Evolutionary conservation across 345 rosid species (phyloP).

Genomic region (Linum trigynum): DNA sequence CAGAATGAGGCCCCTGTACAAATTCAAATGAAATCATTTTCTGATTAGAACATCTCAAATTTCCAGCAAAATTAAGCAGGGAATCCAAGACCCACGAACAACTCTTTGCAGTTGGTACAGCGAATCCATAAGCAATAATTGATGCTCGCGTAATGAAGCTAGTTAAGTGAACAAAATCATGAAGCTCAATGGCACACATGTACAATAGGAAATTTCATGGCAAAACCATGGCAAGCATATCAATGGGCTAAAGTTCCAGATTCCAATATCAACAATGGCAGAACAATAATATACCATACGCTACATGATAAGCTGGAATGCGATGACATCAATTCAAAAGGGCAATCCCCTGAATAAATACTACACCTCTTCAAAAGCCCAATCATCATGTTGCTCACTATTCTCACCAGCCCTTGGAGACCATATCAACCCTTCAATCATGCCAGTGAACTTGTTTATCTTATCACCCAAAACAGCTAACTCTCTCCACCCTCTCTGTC

Average conservation of each 20-base stretch:
- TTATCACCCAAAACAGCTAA: conserved; percentile 77
- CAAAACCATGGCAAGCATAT: no score
- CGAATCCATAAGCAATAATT: no score
- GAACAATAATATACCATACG: not conserved
- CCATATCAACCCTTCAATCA: conserved; percentile 94
- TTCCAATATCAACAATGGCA: no score
- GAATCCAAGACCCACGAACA: not conserved
- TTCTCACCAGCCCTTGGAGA: conserved; percentile 64
- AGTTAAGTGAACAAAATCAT: no score
- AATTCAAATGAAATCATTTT: not conserved
- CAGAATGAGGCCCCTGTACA: conserved; percentile 87
- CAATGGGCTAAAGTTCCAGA: no score
- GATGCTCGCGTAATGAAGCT: no score
- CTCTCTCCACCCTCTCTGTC: conserved; percentile 95
- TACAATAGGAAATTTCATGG: no score
- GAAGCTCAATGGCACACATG: no score
- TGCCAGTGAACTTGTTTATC: conserved; percentile 73
- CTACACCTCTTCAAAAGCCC: conserved; percentile 59
- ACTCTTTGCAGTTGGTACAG: no score
- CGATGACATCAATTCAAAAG: not conserved
- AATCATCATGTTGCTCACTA: conserved; percentile 18
- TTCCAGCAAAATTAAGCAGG: not conserved
- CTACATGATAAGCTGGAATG: not conserved
- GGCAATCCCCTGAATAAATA: not conserved
- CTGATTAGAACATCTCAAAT: not conserved